Evolutionary conservation across 1,284 basidiomycete genomes (phyloP), one percentile per base, ranked within the genome.

Genomic region (Athelia sp.): DNA sequence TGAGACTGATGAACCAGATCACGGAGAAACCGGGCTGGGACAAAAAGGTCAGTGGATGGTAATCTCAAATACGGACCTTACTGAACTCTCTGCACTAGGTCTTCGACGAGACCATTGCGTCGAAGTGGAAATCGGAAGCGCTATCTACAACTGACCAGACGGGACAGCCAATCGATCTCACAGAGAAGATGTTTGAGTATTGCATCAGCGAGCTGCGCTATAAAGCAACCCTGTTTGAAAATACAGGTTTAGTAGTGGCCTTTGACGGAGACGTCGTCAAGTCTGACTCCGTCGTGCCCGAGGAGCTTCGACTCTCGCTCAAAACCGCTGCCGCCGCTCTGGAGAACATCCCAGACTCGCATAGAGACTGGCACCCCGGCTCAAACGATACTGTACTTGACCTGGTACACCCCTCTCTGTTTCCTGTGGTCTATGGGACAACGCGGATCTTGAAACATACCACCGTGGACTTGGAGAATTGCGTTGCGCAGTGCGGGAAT

Each of bases 331-430:
- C 68, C 17, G 45, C 48, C 13, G 40, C 46, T 1, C 65, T 74
- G 18, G 73, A 74, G 51, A 52, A 66, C 24, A 65, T 74, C 4
- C 67, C 72, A 1, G 64, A 64, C 44, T 53, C 62, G 1, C 44
- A 64, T 23, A 70, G 67, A 45, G 74, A 77, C 56, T 76, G 74
- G 74, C 74, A 75, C 53, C 75, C 75, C 0, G 63, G 67, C 11
- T 73, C 74, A 8, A 60, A 74, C 32, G 59, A 62, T 2, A 66
- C 64, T 46, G 73, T 76, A 4, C 67, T 75, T 10, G 72, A 75
- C 49, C 65, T 75, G 23, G 68, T 75, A 1, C 70, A 75, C 49
- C 73, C 73, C 0, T 72, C 69, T 1, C 59, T 74, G 6, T 74
- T 67, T 50, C 67, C 67, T 3, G 49, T 74, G 17, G 63, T 70